Percentiles rank a stretch among this genome's conserved stretches.
Conservation (phyloP, 495 filamentous ascomycete genomes). For the Aspergillus ellipticus region DNA sequence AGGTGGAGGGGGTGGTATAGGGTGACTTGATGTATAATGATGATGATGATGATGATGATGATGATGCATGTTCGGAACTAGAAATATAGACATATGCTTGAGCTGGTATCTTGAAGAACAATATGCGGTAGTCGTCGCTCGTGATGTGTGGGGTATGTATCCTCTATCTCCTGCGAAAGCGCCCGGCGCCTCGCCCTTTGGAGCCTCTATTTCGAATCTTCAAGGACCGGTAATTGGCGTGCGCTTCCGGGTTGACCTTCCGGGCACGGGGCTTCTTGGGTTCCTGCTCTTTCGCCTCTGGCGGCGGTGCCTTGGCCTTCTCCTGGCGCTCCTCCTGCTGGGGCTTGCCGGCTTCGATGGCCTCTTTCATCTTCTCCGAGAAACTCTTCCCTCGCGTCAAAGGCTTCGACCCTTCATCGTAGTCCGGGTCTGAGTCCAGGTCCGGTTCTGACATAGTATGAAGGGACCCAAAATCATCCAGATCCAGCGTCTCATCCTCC, state of each 20-base stretch:
- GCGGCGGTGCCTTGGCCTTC: conserved; percentile 28
- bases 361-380: conserved; percentile 44
- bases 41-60: too few species aligned
- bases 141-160: conserved; percentile 12
- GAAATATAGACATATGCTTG: conserved; percentile 17
- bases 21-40: conserved; percentile 1
- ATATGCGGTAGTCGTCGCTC: conserved; percentile 28
- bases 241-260: conserved; percentile 70
- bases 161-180: conserved; percentile 45
- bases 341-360: conserved; percentile 25
- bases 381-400: conserved; percentile 33
- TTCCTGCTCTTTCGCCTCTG: conserved; percentile 27
- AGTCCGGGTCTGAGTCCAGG: conserved; percentile 33
- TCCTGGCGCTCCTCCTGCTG: conserved; percentile 20
- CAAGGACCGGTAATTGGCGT: conserved; percentile 78
- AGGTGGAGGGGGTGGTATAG: background rate
- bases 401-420: conserved; percentile 23
- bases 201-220: conserved; percentile 64
- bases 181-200: conserved; percentile 39
- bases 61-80: conserved; percentile 8
- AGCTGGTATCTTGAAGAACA: conserved; percentile 22
- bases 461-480: conserved; percentile 25
- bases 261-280: conserved; percentile 55
- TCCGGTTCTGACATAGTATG: conserved; percentile 36
- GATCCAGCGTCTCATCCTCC: conserved; percentile 24